phyloP scores from a whole-genome alignment of 1,139 yeast species.

The Yamadazyma atmosphaerica region DNA sequence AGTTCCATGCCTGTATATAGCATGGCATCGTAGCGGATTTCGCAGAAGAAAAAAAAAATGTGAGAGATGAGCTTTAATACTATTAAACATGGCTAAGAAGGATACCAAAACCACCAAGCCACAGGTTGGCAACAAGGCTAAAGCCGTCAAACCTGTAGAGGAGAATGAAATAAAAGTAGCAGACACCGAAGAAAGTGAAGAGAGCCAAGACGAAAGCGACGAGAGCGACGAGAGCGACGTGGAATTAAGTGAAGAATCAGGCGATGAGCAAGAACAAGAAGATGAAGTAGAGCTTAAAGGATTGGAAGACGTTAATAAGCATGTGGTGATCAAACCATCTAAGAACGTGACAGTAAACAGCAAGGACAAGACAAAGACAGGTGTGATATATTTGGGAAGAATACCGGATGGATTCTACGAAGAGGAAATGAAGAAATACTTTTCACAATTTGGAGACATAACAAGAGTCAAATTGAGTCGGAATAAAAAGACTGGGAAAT shows the following conservation, averaged over 20 bases:
- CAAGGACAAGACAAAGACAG: constrained; percentile 34
- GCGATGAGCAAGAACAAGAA: constrained; percentile 16
- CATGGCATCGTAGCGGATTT: neutral
- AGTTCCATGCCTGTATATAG: too few species aligned
- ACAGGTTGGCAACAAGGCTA: constrained; percentile 12
- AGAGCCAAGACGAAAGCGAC: constrained; percentile 16
- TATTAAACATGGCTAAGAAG: constrained; percentile 6
- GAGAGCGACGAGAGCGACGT: constrained; percentile 20
- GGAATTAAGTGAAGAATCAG: constrained; percentile 11
- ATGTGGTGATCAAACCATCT: constrained; percentile 31
- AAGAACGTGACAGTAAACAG: constrained; percentile 20
- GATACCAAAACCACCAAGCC: constrained; percentile 17
- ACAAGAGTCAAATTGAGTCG: constrained; percentile 78
- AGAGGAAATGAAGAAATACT: constrained; percentile 74
- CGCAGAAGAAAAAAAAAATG: neutral
- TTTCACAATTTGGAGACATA: constrained; percentile 86
- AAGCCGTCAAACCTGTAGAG: constrained; percentile 11
- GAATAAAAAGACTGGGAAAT: constrained; percentile 86
- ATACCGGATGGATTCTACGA: constrained; percentile 93
- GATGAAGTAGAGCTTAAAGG: constrained; percentile 19
- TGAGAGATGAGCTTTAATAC: constrained; percentile 15
- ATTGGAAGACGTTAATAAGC: constrained; percentile 18
- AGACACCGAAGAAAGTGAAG: constrained; percentile 11
- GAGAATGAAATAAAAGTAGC: constrained; percentile 17
- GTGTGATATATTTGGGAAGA: constrained; percentile 87